Evolutionary conservation across 805 yeast species (phyloP), one percentile per base, ranked within the genome.

Genomic region (Diddensiella transvaalensis): DNA sequence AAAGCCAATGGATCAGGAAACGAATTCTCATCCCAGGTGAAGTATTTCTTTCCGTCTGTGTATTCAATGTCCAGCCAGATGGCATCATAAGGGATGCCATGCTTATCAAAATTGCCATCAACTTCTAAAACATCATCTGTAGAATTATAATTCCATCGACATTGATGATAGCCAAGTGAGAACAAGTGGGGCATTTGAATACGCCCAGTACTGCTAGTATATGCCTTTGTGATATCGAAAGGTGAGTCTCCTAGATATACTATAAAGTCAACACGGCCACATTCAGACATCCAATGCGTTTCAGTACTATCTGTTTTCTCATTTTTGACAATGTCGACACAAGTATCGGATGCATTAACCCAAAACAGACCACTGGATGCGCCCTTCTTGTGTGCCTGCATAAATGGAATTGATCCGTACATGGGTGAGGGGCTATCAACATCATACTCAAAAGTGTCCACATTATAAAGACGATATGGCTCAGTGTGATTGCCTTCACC

Each of bases 41-140:
- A 91, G 65, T 87, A 93, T 67, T 87, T 83, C 65, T 85, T 87
- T 17, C 76, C 70, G 51, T 87, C 91, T 0, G 96, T 79, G 66
- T 91, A 93, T 61, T 91, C 99, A 42, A 91, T 78, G 65, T 91
- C 99, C 35, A 93, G 74, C 99, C 99, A 91, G 42, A 93, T 84
- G 8, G 85, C 80, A 63, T 91, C 99, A 62, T 82, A 86, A 1
- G 98, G 97, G 49, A 91, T 80, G 39, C 72, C 77, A 56, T 78
- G 62, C 51, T 76, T 71, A 64, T 90, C 97, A 75, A 91, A 83
- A 48, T 78, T 74, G 2, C 72, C 63, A 55, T 77, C 76, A n/a
- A 91, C 83, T 3, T 73, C 79, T 17, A 87, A 65, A 1, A 93
- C 90, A 65, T 91, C 98, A 5, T 74, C 73, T 60, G 85, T 88